Evolutionary conservation across 225 moss, liverwort and hornwort genomes (phyloP), one percentile per base, ranked within the genome.

Genomic region (Sphagnum tenellum): DNA sequence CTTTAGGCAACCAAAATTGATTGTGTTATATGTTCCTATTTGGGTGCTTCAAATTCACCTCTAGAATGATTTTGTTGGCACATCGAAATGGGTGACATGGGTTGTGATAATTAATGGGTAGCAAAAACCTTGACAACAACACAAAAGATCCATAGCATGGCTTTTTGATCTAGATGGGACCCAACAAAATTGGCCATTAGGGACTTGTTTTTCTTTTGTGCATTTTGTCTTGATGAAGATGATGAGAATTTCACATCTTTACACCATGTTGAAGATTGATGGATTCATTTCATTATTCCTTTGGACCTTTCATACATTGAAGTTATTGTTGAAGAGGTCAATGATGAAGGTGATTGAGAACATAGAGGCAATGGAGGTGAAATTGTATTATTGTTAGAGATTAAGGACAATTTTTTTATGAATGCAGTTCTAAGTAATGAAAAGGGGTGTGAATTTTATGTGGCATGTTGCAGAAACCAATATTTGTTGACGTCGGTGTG

Each of bases 141-240:
- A 4, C 4, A 48, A 13, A 50, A 49, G 10, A 5, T 8, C 3
- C 49, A 50, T 48, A 3, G 0, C 13, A 13, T 48, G 48, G n/a
- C 47, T 1, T 48, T 11, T 5, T 64, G 50, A 3, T 47, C 2
- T 9, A 9, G 2, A 8, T 3, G n/a, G 4, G 46, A 47, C 10
- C 44, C 64, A 49, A 64, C 48, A 45, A 64, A 47, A 48, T 12
- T 64, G 13, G 6, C n/a, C 5, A 48, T 50, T 1, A 47, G 64
- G 46, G 50, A 64, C 8, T 8, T 64, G 44, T 47, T 50, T 4
- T 64, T 13, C 49, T 64, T 64, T 13, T 64, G 64, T 64, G 47
- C 48, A 4, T 8, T 14, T 50, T 64, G 49, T 48, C 4, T 64
- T 3, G 64, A 64, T 12, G 48, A 48, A 48, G 9, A 8, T 11